Conservation (phyloP, 495 filamentous ascomycete genomes). For the Cercophora newfieldiana region DNA sequence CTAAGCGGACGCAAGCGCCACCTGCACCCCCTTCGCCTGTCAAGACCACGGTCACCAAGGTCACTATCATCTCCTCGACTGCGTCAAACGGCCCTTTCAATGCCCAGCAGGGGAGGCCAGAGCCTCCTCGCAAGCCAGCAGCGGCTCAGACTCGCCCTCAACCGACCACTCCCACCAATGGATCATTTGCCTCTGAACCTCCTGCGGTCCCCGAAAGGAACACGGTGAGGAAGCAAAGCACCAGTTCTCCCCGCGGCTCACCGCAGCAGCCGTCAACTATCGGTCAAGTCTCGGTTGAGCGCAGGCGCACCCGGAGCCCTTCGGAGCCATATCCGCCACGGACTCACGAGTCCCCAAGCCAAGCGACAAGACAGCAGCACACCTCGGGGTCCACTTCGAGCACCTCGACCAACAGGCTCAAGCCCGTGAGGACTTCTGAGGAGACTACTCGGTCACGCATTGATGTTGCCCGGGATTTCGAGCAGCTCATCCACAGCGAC, state of each 20-base stretch:
- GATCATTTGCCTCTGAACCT: conserved; percentile 12
- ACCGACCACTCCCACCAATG: neutral
- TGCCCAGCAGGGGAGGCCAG: conserved; percentile 35
- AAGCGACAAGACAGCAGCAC: conserved; percentile 28
- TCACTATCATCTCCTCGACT: conserved; percentile 34
- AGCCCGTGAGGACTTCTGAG: conserved; percentile 50
- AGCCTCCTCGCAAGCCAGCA: conserved; percentile 23
- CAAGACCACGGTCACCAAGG: conserved; percentile 34
- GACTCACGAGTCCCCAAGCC: conserved; percentile 18
- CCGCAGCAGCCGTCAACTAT: conserved; percentile 33
- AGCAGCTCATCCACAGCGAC: conserved; percentile 84
- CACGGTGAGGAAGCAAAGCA: conserved; percentile 29
- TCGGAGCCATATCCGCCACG: conserved; percentile 19
- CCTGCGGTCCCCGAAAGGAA: conserved; percentile 44
- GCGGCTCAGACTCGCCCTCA: conserved; percentile 16
- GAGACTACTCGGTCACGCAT: conserved; percentile 46
- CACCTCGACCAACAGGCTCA: conserved; percentile 45
- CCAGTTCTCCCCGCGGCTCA: conserved; percentile 15
- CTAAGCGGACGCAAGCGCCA: conserved; percentile 19
- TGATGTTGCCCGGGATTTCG: conserved; percentile 60
- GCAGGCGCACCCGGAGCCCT: conserved; percentile 24
- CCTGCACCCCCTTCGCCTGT: conserved; percentile 23
- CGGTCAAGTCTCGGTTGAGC: conserved; percentile 35
- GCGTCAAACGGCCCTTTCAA: conserved; percentile 27
- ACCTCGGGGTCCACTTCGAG: conserved; percentile 44